phyloP scores from a whole-genome alignment of 495 filamentous ascomycete genomes.

The Neurospora hispaniola region DNA sequence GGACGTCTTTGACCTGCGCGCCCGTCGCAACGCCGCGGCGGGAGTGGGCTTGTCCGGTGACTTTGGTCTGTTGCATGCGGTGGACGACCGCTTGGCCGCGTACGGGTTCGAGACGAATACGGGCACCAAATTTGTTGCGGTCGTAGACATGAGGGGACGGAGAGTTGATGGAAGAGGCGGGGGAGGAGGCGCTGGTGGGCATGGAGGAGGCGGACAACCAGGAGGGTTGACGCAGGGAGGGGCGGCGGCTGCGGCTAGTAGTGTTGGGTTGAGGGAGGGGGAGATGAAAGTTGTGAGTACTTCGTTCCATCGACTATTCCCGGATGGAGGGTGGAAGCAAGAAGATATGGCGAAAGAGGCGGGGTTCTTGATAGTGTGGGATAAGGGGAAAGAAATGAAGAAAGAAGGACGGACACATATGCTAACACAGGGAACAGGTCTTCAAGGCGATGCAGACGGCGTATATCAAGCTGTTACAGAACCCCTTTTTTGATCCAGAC shows the following conservation, averaged over 20 bases:
- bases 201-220: conserved; percentile 4
- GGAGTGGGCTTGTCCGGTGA: conserved; percentile 55
- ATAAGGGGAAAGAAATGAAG: background rate
- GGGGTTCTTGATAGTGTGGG: background rate
- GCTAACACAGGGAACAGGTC: conserved; percentile 40
- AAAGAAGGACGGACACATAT: background rate
- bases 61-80: conserved; percentile 78
- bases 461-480: conserved; percentile 80
- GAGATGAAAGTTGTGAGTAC: conserved; percentile 59
- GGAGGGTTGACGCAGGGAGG: conserved; percentile 6
- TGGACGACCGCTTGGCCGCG: conserved; percentile 82
- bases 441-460: conserved; percentile 86
- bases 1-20: conserved; percentile 80
- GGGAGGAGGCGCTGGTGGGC: conserved; percentile 12
- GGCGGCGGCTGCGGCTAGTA: conserved; percentile 20
- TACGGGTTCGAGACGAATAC: conserved; percentile 99
- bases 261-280: conserved; percentile 57
- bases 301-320: background rate
- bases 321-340: background rate
- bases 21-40: conserved; percentile 50
- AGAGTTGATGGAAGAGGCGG: conserved; percentile 17
- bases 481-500: conserved; percentile 91
- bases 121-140: conserved; percentile 74
- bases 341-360: background rate
- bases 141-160: conserved; percentile 75